Percentiles rank a stretch among this genome's conserved stretches.
Conservation (phyloP, 768 basidiomycete species). For the Termitomyces sp. region DNA sequence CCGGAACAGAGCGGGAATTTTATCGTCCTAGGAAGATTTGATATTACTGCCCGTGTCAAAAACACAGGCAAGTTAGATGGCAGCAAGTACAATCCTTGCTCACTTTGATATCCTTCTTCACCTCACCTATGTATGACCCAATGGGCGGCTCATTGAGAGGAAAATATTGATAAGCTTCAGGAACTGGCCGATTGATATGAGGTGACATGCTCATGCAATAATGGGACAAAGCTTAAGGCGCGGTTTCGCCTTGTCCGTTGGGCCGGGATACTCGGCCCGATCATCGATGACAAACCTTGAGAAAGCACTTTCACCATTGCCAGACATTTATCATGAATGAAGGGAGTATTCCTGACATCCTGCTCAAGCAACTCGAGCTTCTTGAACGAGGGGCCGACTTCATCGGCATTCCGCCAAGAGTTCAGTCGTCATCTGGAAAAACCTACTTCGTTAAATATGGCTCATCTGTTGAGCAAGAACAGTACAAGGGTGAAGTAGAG, state of each 20-base stretch:
- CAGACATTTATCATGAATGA: constrained; percentile 5
- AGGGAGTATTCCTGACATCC: constrained; percentile 18
- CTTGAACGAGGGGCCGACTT: constrained; percentile 51
- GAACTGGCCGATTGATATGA: constrained; percentile 41
- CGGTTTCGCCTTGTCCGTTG: neutral
- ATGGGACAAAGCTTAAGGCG: too few species aligned
- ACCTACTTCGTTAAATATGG: constrained; percentile 65
- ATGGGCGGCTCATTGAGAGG: constrained; percentile 56
- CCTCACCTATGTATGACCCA: constrained; percentile 27
- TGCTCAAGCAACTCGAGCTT: constrained; percentile 39
- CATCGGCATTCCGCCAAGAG: constrained; percentile 34
- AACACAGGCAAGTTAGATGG: neutral
- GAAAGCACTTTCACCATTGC: neutral
- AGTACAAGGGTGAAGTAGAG: constrained; percentile 63
- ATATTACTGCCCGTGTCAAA: neutral
- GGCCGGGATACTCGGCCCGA: neutral
- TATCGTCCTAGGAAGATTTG: constrained; percentile 34
- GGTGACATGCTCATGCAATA: constrained; percentile 10
- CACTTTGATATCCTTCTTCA: constrained; percentile 2
- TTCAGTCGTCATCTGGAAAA: constrained; percentile 52
- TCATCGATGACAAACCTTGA: neutral
- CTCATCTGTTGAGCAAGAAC: constrained; percentile 45
- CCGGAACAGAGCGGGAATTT: constrained; percentile 56
- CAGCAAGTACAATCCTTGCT: neutral
- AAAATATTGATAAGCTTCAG: constrained; percentile 48